phyloP scores from a whole-genome alignment of 306 rosid species.

The Begonia loranthoides region DNA sequence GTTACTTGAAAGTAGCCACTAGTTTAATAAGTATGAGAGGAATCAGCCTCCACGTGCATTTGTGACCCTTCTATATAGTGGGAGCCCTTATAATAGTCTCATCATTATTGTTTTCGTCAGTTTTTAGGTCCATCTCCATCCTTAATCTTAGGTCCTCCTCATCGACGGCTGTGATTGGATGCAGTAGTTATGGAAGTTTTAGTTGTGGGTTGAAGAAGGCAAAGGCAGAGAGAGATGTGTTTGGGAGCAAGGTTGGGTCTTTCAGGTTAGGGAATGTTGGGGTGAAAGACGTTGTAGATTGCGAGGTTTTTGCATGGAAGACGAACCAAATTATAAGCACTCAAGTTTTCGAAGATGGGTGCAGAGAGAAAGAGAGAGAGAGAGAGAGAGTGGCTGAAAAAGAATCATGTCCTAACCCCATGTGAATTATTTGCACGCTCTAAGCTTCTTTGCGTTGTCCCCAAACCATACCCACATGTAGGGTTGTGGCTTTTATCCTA shows the following conservation, averaged over 20 bases:
- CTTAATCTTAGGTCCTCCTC: no score
- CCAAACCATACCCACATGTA: slow-evolving; percentile 66
- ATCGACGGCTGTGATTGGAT: no score
- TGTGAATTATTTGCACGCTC: slow-evolving; percentile 50
- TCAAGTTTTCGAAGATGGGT: not conserved
- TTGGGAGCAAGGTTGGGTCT: not conserved
- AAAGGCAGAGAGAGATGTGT: no score
- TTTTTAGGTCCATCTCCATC: no score
- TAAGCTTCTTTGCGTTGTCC: slow-evolving; percentile 54
- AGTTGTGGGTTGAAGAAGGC: no score
- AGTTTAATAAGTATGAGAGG: slow-evolving; percentile 9
- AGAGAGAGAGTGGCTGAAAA: slow-evolving; percentile 11
- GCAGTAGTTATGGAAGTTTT: no score
- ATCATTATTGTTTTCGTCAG: no score
- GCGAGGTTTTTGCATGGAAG: not conserved
- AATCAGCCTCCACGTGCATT: slow-evolving; percentile 80
- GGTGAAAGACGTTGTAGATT: not conserved
- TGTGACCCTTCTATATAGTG: slow-evolving; percentile 32
- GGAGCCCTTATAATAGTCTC: slow-evolving; percentile 15
- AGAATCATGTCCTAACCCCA: slow-evolving; percentile 38
- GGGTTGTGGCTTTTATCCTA: slow-evolving; percentile 27
- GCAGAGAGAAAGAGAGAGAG: slow-evolving; percentile 23
- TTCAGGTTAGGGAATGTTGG: not conserved
- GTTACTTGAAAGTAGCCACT: slow-evolving; percentile 69
- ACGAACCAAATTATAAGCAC: not conserved